Evolutionary conservation across 108 stramenopile genomes (phyloP).

Genomic region (Craspedostauros australis): DNA sequence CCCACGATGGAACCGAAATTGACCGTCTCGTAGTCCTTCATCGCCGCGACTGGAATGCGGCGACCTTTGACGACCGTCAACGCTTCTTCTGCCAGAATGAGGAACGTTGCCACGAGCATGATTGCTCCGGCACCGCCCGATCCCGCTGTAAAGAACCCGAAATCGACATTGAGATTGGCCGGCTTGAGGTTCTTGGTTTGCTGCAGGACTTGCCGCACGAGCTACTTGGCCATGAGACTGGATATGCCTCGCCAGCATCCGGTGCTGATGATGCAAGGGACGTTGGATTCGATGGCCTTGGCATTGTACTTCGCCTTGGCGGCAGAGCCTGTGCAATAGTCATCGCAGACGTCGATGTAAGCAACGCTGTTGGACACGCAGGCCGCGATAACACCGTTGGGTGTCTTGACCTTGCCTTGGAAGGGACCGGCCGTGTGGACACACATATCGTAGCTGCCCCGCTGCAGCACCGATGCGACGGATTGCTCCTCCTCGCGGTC

Average conservation of each 20-base stretch:
- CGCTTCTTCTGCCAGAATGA: slow-evolving; percentile 65
- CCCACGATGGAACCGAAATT: slow-evolving; percentile 51
- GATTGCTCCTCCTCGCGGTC: slow-evolving; percentile 30
- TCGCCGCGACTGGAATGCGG: slow-evolving; percentile 23
- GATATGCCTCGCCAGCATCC: slow-evolving; percentile 54
- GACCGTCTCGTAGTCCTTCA: slow-evolving; percentile 23
- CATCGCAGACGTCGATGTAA: slow-evolving; percentile 87
- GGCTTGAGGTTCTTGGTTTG: slow-evolving; percentile 13
- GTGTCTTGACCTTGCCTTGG: slow-evolving; percentile 48
- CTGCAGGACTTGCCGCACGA: slow-evolving; percentile 9
- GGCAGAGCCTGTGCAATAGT: slow-evolving; percentile 56
- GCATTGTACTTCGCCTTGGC: slow-evolving; percentile 35
- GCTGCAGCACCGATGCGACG: background rate
- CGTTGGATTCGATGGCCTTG: slow-evolving; percentile 22
- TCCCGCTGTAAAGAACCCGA: slow-evolving; percentile 78
- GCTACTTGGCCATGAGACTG: slow-evolving; percentile 32
- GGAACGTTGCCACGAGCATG: slow-evolving; percentile 74
- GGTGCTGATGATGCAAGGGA: slow-evolving; percentile 43
- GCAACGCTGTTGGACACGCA: slow-evolving; percentile 40
- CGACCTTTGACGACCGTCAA: slow-evolving; percentile 48
- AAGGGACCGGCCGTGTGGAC: slow-evolving; percentile 87
- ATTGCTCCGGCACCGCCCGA: slow-evolving; percentile 80
- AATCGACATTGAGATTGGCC: slow-evolving; percentile 37
- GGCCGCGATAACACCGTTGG: slow-evolving; percentile 40
- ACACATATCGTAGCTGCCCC: slow-evolving; percentile 29